Evolutionary conservation across 768 basidiomycete genomes (phyloP).

Genomic region (Amanita rimosa): DNA sequence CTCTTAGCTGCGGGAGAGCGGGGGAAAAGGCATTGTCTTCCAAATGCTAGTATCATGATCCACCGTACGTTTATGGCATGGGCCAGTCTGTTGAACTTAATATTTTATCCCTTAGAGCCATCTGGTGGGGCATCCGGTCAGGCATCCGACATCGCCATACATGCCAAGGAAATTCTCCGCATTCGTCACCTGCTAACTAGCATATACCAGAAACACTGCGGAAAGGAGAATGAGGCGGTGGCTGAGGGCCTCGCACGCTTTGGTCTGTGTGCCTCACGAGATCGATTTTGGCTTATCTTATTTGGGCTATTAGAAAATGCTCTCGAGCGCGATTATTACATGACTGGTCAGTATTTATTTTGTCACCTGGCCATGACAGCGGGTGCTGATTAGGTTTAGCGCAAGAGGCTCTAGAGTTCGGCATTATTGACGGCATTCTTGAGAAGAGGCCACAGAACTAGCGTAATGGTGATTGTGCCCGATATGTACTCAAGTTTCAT

Average conservation of each 20-base stretch:
- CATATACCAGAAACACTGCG: slow-evolving; percentile 87
- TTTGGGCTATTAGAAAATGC: slow-evolving; percentile 53
- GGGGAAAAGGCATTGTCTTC: slow-evolving; percentile 86
- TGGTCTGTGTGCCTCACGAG: slow-evolving; percentile 35
- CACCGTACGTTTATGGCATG: slow-evolving; percentile 53
- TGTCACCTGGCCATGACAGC: slow-evolving; percentile 10
- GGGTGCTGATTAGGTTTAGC: slow-evolving; percentile 31
- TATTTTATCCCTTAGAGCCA: slow-evolving; percentile 54
- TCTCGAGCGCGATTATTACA: slow-evolving; percentile 90
- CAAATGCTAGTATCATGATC: slow-evolving; percentile 96
- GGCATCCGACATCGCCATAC: slow-evolving; percentile 95
- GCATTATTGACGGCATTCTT: slow-evolving; percentile 87
- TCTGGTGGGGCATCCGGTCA: slow-evolving; percentile 95
- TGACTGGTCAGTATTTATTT: slow-evolving; percentile 61
- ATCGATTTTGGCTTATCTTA: slow-evolving; percentile 12
- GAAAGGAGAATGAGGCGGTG: slow-evolving; percentile 48
- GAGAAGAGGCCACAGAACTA: slow-evolving; percentile 61
- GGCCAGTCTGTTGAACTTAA: not conserved
- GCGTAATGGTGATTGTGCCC: slow-evolving; percentile 13
- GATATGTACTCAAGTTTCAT: slow-evolving; percentile 4
- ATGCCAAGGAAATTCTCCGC: slow-evolving; percentile 91
- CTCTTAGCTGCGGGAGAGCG: slow-evolving; percentile 85
- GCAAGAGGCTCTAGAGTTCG: slow-evolving; percentile 82
- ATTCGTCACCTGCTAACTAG: slow-evolving; percentile 74
- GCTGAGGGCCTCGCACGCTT: slow-evolving; percentile 65